A percentile compares a stretch with the other conserved stretches of the same genome.
Evolutionary conservation across 2,329 filamentous ascomycete genomes (phyloP).

Genomic region (Sporothrix schenckii): DNA sequence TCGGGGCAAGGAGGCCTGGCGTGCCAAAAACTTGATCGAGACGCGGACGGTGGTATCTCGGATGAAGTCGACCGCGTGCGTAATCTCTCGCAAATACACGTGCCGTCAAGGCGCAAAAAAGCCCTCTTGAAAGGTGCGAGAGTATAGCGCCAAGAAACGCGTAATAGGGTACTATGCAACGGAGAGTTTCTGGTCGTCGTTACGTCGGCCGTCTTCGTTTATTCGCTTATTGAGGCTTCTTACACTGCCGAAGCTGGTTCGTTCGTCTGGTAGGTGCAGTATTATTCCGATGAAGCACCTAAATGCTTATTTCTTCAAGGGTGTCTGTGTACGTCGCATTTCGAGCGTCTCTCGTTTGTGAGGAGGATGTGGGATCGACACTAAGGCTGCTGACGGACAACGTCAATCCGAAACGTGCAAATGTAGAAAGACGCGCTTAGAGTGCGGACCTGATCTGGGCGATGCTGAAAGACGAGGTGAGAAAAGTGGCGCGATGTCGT

Average conservation of each 20-base stretch:
- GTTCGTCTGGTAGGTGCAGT: slow-evolving; percentile 12
- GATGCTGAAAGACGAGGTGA: neutral
- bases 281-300: slow-evolving; percentile 6
- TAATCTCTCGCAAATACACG: slow-evolving; percentile 21
- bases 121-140: neutral
- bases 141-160: slow-evolving; percentile 27
- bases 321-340: neutral
- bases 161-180: slow-evolving; percentile 26
- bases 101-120: slow-evolving; percentile 6
- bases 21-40: neutral
- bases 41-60: neutral
- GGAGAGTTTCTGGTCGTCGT: slow-evolving; percentile 21
- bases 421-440: slow-evolving; percentile 11
- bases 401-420: slow-evolving; percentile 29
- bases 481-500: neutral
- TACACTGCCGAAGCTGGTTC: slow-evolving; percentile 10
- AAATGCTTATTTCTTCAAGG: slow-evolving; percentile 3
- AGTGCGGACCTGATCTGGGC: neutral
- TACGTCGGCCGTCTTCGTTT: slow-evolving; percentile 17
- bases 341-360: neutral
- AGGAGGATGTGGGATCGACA: neutral
- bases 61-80: slow-evolving; percentile 18
- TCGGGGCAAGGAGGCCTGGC: neutral
- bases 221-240: slow-evolving; percentile 20
- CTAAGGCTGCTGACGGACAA: slow-evolving; percentile 11